Conservation (phyloP, 352 stramenopile species). For the Pythium scleroteichum region DNA sequence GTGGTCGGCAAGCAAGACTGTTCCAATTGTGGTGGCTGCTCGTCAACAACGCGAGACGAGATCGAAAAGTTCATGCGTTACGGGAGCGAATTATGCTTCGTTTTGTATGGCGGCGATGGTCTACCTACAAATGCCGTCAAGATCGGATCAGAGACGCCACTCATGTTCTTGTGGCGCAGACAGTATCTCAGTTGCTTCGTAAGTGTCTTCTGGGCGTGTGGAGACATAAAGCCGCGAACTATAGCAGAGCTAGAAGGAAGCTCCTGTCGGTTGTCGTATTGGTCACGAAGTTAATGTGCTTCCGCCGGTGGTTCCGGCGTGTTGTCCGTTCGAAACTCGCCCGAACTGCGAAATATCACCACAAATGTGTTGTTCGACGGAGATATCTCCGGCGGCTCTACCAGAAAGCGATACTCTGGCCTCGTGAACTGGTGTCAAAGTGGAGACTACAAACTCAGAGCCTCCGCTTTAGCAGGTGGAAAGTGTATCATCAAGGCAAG, state of each 20-base stretch:
- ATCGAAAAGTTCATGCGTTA: background rate
- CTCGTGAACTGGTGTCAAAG: background rate
- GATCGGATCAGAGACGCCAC: background rate
- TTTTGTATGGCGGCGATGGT: constrained; percentile 3
- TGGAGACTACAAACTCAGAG: background rate
- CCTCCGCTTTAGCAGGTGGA: background rate
- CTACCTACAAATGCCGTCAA: background rate
- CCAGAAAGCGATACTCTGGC: background rate
- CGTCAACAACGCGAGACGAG: background rate
- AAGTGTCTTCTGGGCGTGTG: constrained; percentile 1
- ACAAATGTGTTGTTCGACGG: background rate
- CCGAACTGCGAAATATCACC: background rate
- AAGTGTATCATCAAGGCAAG: background rate
- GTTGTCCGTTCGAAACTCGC: background rate
- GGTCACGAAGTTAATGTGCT: background rate
- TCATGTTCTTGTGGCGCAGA: background rate
- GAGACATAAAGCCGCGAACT: background rate
- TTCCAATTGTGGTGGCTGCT: constrained; percentile 5
- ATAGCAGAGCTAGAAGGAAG: background rate
- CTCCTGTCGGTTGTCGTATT: background rate
- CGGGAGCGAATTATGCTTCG: background rate
- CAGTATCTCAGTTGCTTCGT: background rate
- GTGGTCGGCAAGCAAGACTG: constrained; percentile 2
- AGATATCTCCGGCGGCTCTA: constrained; percentile 3
- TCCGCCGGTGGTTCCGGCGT: background rate